phyloP scores from a whole-genome alignment of 2,329 filamentous ascomycete species.

The Proliferodiscus dingleyae region DNA sequence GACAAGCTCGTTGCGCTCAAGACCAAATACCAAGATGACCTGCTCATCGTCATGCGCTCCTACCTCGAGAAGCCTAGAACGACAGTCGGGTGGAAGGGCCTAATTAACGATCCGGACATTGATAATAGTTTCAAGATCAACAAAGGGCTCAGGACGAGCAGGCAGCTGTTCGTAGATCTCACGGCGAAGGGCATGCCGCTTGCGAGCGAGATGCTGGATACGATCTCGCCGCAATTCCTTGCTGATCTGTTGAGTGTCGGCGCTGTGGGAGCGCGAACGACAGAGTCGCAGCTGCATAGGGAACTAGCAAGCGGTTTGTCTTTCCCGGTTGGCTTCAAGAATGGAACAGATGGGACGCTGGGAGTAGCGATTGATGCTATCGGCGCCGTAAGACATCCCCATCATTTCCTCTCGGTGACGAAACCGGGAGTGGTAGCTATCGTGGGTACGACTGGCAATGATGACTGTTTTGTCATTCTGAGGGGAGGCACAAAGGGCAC shows the following conservation, averaged over 20 bases:
- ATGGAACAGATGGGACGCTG: constrained; percentile 89
- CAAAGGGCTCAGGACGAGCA: constrained; percentile 82
- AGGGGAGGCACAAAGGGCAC: constrained; percentile 89
- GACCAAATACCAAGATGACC: constrained; percentile 81
- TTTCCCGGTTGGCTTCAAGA: constrained; percentile 99
- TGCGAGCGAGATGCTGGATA: constrained; percentile 96
- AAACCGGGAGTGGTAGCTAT: constrained; percentile 95
- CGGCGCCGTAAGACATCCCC: constrained; percentile 82
- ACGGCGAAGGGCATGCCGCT: constrained; percentile 92
- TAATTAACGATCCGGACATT: constrained; percentile 98
- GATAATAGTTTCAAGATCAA: constrained; percentile 99
- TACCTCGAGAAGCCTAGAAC: constrained; percentile 99
- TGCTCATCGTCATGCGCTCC: constrained; percentile 93
- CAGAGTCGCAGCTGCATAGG: constrained; percentile 91
- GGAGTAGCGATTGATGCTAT: constrained; percentile 93
- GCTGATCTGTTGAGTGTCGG: constrained; percentile 89
- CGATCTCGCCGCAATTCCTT: constrained; percentile 94
- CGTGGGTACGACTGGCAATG: constrained; percentile 89
- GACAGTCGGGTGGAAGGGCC: constrained; percentile 96
- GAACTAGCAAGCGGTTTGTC: constrained; percentile 90
- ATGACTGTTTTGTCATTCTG: constrained; percentile 95
- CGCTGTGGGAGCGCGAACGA: constrained; percentile 92
- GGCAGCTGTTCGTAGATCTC: constrained; percentile 89
- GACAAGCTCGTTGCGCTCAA: constrained; percentile 74
- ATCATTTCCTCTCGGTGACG: constrained; percentile 96